These are phyloP conservation scores for Fusarium sp. DNA, from an alignment of 2,329 filamentous ascomycete genomes.

Conservation along the genomic window DNA sequence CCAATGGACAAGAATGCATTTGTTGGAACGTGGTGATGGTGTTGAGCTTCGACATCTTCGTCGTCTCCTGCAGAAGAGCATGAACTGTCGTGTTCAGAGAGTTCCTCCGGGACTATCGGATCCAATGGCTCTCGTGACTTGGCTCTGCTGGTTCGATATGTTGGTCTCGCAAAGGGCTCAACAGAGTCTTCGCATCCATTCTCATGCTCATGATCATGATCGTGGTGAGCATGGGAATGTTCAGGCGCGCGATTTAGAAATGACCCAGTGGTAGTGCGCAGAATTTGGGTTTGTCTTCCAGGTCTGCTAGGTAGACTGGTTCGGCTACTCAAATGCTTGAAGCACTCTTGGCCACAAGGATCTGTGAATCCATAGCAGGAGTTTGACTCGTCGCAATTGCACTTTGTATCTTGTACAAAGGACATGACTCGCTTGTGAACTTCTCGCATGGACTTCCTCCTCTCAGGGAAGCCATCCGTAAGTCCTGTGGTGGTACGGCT, in stretches of 20 bases:
- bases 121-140: conserved; percentile 53
- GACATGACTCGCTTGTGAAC: conserved; percentile 69
- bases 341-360: conserved; percentile 73
- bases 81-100: conserved; percentile 39
- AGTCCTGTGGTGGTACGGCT: conserved; percentile 44
- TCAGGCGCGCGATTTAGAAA: conserved; percentile 47
- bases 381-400: conserved; percentile 69
- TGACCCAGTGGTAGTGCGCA: conserved; percentile 56
- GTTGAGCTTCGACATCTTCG: conserved; percentile 64
- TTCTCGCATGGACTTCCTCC: conserved; percentile 64
- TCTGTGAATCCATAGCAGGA: conserved; percentile 73
- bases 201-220: conserved; percentile 41
- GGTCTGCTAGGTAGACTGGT: conserved; percentile 44
- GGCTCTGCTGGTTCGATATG: conserved; percentile 51
- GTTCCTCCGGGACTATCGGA: conserved; percentile 36
- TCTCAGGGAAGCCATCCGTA: conserved; percentile 46
- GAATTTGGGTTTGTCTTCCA: conserved; percentile 49
- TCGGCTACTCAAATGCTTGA: conserved; percentile 64
- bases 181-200: conserved; percentile 31
- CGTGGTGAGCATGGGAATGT: conserved; percentile 35
- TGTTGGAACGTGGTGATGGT: conserved; percentile 94
- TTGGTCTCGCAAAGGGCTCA: conserved; percentile 47
- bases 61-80: conserved; percentile 48
- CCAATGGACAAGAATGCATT: conserved; percentile 95
- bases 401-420: conserved; percentile 72